Base-by-base conservation (phyloP, 2,329 filamentous ascomycete species). In the Fusarium drepaniforme region DNA sequence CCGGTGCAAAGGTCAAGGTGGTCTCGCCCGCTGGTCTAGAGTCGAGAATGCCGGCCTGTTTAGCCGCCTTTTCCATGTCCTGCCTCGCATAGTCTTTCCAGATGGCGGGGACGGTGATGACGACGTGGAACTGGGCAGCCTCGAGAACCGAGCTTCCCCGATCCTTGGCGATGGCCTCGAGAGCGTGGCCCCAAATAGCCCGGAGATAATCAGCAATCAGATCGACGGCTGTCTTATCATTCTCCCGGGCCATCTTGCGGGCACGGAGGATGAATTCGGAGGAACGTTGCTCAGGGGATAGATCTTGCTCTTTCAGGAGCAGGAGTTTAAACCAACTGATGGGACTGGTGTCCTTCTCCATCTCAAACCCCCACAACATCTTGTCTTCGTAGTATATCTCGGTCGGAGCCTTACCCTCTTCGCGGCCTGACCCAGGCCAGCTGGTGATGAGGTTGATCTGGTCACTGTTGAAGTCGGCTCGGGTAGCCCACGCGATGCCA, bases 21-120 rank as follows among this genome's bases (percentile, higher is more conserved):
- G 44, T 49, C 23, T 25, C 25, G 44, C 44, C 44, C 23, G 44
- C 44, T 0, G 23, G 5, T 49, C 44, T 49, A 5, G 8, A 15
- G 23, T 69, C 70, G 1, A 68, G 37, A 15, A 72, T 72, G 2
- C 67, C 66, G 0, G 70, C 49, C 18, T 33, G 23, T 25, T 44
- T 53, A 2, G 63, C 63, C 5, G 67, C 66, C 9, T 46, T 42
- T 38, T 72, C 46, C 67, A 72, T 70, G 16, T 59, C 40, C 15
- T 70, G 65, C 21, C 65, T 44, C 1, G 68, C 65, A 30, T 71
- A 71, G 12, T 28, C 44, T n/a, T 72, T 70, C 70, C 63, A 72
- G 21, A 66, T 67, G 6, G 70, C 70, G 2, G 70, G 67, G 15
- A 72, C 59, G 1, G 70, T 72, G n/a, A 70, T 44, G 16, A 64